Conservation (phyloP, 129 eudicot genomes). For the Solidago caesia region DNA sequence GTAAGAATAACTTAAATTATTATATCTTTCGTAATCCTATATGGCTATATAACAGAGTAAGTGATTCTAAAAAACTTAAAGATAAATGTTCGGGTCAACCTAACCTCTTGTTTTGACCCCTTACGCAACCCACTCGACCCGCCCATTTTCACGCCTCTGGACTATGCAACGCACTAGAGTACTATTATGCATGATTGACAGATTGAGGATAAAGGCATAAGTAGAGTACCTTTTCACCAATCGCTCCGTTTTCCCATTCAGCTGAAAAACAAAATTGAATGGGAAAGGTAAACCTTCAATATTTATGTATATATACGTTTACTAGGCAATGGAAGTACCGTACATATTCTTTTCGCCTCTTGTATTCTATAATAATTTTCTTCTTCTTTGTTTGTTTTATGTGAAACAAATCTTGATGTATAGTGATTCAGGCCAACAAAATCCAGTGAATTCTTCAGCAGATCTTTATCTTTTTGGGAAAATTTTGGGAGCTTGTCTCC, state of each 20-base stretch:
- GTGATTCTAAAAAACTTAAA: not conserved
- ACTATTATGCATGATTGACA: slow-evolving; percentile 3
- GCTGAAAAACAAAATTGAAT: slow-evolving; percentile 36
- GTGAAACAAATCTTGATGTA: slow-evolving; percentile 61
- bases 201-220: not conserved
- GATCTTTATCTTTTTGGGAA: slow-evolving; percentile 50
- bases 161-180: not conserved
- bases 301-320: not conserved
- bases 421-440: slow-evolving; percentile 77
- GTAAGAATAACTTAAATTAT: not conserved
- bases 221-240: slow-evolving; percentile 62
- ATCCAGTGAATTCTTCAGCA: slow-evolving; percentile 56
- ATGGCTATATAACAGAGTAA: not conserved
- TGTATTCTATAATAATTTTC: slow-evolving; percentile 47
- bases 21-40: not conserved
- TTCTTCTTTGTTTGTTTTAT: slow-evolving; percentile 35
- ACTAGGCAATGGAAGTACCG: slow-evolving; percentile 13
- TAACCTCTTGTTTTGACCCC: not conserved
- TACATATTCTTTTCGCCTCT: slow-evolving; percentile 57
- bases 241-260: slow-evolving; percentile 61
- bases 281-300: slow-evolving; percentile 12
- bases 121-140: not conserved
- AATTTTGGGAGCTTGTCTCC: slow-evolving; percentile 63
- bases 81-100: not conserved
- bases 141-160: slow-evolving; percentile 7